Evolutionary conservation across 805 yeast genomes (phyloP).

Genomic region (Alloascoidea africana): DNA sequence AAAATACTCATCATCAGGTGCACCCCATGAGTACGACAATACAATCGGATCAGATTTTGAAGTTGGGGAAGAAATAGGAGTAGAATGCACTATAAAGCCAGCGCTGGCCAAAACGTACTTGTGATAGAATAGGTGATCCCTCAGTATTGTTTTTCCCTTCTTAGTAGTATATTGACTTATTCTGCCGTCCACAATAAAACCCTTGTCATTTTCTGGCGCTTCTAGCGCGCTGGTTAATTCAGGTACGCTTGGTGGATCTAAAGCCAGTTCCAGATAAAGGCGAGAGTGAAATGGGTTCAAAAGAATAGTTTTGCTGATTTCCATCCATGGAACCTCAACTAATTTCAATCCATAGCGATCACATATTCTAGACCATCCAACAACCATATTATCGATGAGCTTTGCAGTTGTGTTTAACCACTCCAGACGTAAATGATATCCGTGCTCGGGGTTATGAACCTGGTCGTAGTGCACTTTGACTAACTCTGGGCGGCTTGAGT

Average conservation of each 20-base stretch:
- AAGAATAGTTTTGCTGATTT: conserved; percentile 59
- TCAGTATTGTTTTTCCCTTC: too few relatives aligned
- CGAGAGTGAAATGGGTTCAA: conserved; percentile 83
- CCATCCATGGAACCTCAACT: conserved; percentile 88
- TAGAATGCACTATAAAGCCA: conserved; percentile 71
- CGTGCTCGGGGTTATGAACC: conserved; percentile 88
- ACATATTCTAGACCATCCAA: conserved; percentile 67
- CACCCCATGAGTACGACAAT: conserved; percentile 84
- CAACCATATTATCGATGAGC: conserved; percentile 64
- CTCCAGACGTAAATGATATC: conserved; percentile 80
- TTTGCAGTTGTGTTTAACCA: conserved; percentile 90
- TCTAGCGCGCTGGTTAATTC: conserved; percentile 4
- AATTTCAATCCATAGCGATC: conserved; percentile 69
- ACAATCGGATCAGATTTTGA: conserved; percentile 37
- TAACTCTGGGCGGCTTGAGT: conserved; percentile 65
- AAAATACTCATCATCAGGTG: conserved; percentile 62
- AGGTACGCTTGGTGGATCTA: conserved; percentile 45
- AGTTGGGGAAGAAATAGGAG: conserved; percentile 60
- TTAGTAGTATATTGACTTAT: too few relatives aligned
- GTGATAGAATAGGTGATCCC: conserved; percentile 55
- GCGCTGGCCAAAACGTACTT: conserved; percentile 50
- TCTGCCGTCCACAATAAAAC: conserved; percentile 2
- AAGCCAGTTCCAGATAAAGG: conserved; percentile 45
- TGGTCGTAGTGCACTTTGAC: conserved; percentile 79
- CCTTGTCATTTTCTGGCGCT: conserved; percentile 8